phyloP scores from a whole-genome alignment of 164 flowering plant genomes.

The Berberis thunbergii region DNA sequence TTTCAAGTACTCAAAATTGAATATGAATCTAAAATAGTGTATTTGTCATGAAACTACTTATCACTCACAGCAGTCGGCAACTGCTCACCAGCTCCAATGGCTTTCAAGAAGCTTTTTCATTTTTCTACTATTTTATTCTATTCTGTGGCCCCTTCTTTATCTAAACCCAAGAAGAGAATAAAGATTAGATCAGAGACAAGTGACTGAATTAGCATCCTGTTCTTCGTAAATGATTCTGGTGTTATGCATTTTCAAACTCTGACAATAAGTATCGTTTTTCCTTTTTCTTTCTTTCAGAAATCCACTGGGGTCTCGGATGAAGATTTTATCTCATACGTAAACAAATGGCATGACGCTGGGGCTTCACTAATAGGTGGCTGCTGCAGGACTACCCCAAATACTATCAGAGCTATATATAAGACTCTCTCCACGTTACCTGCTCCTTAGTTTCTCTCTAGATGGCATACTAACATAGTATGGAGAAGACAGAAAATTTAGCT shows the following conservation, averaged over 20 bases:
- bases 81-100: no score
- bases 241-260: not conserved
- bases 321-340: slow-evolving; percentile 68
- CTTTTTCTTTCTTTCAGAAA: slow-evolving; percentile 36
- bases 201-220: no score
- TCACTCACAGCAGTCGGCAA: no score
- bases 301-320: slow-evolving; percentile 54
- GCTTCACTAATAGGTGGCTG: slow-evolving; percentile 90
- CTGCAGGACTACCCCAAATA: slow-evolving; percentile 87
- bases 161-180: no score
- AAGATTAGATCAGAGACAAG: no score
- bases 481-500: not conserved
- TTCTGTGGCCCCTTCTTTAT: no score
- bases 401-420: slow-evolving; percentile 52
- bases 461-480: not conserved
- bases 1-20: no score
- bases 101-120: no score
- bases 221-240: not conserved
- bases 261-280: not conserved
- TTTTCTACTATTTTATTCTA: no score
- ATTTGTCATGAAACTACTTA: no score
- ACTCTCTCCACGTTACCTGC: slow-evolving; percentile 27
- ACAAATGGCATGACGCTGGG: slow-evolving; percentile 67
- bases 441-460: not conserved
- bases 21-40: no score